A percentile compares a stretch with the other conserved stretches of the same genome.
Evolutionary conservation across 768 basidiomycete species (phyloP).

Genomic region (Steccherinum ochraceum): DNA sequence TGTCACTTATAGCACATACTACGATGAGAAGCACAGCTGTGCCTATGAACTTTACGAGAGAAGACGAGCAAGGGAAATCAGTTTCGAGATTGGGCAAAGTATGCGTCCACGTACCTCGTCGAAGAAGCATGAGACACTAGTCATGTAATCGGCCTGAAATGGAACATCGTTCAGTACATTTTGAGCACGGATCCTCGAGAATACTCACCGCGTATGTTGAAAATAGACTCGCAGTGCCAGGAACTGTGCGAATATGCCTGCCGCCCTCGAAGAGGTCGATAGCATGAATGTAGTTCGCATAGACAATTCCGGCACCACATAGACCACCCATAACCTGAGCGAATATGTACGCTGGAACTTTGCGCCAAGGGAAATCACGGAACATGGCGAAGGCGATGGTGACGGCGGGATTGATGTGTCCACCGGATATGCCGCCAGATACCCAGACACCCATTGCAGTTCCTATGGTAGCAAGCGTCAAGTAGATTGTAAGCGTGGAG

Average conservation of each 20-base stretch:
- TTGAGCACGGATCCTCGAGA: not conserved
- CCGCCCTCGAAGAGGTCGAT: constrained; percentile 61
- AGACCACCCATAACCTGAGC: constrained; percentile 59
- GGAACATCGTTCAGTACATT: too few species aligned
- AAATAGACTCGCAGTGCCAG: constrained; percentile 52
- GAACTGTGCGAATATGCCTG: constrained; percentile 44
- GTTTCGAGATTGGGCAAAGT: not conserved
- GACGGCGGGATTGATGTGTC: constrained; percentile 48
- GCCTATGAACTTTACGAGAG: constrained; percentile 40
- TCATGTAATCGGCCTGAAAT: constrained; percentile 34
- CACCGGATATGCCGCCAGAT: constrained; percentile 60
- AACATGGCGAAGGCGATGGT: constrained; percentile 65
- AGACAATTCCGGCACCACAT: constrained; percentile 50
- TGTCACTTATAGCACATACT: constrained; percentile 49
- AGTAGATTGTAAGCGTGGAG: not conserved
- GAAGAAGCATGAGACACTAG: constrained; percentile 38
- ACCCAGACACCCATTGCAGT: constrained; percentile 66
- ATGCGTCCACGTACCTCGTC: constrained; percentile 27
- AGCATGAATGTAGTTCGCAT: constrained; percentile 62
- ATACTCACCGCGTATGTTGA: constrained; percentile 51
- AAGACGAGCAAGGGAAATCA: not conserved
- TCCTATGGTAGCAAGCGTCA: constrained; percentile 23
- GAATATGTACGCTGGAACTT: constrained; percentile 65
- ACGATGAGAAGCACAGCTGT: constrained; percentile 48
- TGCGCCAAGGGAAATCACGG: constrained; percentile 74